These are phyloP conservation scores for Debaryomyces subglobosus DNA, from an alignment of 1,139 yeast genomes.

Conservation along the genomic window DNA sequence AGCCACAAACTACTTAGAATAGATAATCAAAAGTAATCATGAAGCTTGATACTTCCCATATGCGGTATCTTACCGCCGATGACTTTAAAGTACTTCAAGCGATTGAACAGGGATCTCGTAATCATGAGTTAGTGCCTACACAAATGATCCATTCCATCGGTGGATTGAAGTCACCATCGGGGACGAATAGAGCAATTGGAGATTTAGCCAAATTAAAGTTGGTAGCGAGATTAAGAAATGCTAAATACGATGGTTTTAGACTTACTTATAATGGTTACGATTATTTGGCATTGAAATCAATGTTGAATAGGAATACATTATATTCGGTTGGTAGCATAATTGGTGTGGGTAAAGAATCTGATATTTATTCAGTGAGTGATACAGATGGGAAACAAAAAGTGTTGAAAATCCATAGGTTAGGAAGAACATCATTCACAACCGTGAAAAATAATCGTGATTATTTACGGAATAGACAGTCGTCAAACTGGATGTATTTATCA, in stretches of 20 bases:
- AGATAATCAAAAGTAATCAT: constrained; percentile 32
- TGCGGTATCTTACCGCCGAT: constrained; percentile 89
- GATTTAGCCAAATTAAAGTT: constrained; percentile 87
- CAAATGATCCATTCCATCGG: constrained; percentile 78
- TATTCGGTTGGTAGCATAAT: constrained; percentile 84
- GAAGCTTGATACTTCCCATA: constrained; percentile 91
- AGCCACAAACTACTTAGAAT: neutral
- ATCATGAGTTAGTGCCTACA: constrained; percentile 95
- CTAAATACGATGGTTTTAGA: constrained; percentile 89
- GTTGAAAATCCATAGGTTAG: constrained; percentile 87
- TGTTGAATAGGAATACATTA: constrained; percentile 72
- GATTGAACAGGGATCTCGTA: constrained; percentile 85
- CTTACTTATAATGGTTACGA: constrained; percentile 89
- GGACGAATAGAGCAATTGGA: constrained; percentile 76
- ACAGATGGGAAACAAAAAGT: constrained; percentile 66
- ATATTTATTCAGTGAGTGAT: constrained; percentile 86
- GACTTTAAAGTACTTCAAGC: constrained; percentile 91
- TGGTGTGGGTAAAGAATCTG: constrained; percentile 98
- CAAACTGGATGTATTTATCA: constrained; percentile 92
- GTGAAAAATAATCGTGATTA: constrained; percentile 95
- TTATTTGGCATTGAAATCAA: constrained; percentile 82
- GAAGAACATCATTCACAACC: constrained; percentile 89
- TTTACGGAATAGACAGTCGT: constrained; percentile 64
- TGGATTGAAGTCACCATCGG: constrained; percentile 74
- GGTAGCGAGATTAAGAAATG: constrained; percentile 78